Evolutionary conservation across 1,284 basidiomycete species (phyloP), one percentile per base, ranked within the genome.

Genomic region (Pseudozyma sp.): DNA sequence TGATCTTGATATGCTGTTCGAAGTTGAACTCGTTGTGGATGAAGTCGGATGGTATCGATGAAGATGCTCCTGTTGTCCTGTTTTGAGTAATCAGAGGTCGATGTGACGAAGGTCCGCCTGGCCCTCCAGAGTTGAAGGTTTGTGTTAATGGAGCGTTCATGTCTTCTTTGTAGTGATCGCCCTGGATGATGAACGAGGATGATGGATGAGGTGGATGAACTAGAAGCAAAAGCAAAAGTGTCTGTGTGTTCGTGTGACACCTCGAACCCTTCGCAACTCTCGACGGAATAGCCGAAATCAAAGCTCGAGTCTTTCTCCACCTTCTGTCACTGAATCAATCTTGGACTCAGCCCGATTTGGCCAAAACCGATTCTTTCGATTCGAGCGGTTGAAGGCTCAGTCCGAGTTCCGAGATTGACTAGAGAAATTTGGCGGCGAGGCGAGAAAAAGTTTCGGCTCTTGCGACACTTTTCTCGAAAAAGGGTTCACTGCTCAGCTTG

Each of bases 11-110:
- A 85, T 90, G 93, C 8, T 87, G 83, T 86, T 99, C 96, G 68
- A 93, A 91, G 57, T 89, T 87, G 70, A 97, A 92, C 83, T 93
- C 94, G 81, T 94, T 92, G 85, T 98, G 95, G 85, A 95, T 93
- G 82, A 97, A 96, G 82, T 96, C 93, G 14, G 50, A 40, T 5
- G 69, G 73, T 16, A 64, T 56, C 10, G 68, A 65, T n/a, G 64
- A 51, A 3, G 72, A 70, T 10, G 58, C 47, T 13, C 58, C 54
- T 0, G 56, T 61, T n/a, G 65, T 52, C 12, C 69, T 62, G 5
- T 56, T 58, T 21, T 67, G 55, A 10, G 63, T 71, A 52, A 76
- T 69, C 42, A 76, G 38, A 3, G 73, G 60, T 39, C 63, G 62
- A 55, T 75, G 64, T 25, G 62, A 58, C 3, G 61, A 57, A 12